Evolutionary conservation across 768 basidiomycete species (phyloP), one percentile per base, ranked within the genome.

Genomic region (Galerina marginata): DNA sequence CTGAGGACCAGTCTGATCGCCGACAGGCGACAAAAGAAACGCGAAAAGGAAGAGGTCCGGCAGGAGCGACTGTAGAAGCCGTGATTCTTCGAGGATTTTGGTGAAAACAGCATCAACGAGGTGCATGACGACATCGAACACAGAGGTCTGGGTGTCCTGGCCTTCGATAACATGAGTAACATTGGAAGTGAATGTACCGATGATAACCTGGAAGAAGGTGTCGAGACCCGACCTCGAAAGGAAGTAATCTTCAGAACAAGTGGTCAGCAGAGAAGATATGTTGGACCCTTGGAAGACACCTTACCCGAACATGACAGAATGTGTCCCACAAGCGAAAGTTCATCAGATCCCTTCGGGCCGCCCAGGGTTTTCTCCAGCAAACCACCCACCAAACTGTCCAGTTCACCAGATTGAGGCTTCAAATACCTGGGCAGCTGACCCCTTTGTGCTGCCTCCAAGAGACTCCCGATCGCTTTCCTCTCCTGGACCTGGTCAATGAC

Each of bases 1-100:
- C 43, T 77, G 75, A 39, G 62, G 62, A n/a, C 63, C 64, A 26
- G 55, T 26, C 0, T 58, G 56, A 4, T 42, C 57, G 5, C 65
- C 64, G 9, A 67, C 72, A 15, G 68, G 58, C 29, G 1, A 69
- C 53, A 20, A 63, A 64, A 49, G 74, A 74, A 9, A 78, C 2
- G 76, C 82, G 20, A 83, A 76, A 7, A 84, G 61, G 64, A 83
- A 87, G 6, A 87, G 56, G 48, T 79, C 71, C 0, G 81, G 80
- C 9, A 85, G 54, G 37, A 62, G 50, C 0, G 64, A 60, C 23
- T 37, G 51, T 15, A 49, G 7, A 5, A 63, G 42, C n/a, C 51
- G 36, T 2, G 49, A n/a, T 45, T 68, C 54, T 23, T 62, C 46
- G 36, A 58, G 40, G 2, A 65, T 42, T 50, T 61, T 46, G 11